Percentiles rank a stretch among this genome's conserved stretches.
phyloP scores from a whole-genome alignment of 495 filamentous ascomycete genomes.

The Platismatia glauca region DNA sequence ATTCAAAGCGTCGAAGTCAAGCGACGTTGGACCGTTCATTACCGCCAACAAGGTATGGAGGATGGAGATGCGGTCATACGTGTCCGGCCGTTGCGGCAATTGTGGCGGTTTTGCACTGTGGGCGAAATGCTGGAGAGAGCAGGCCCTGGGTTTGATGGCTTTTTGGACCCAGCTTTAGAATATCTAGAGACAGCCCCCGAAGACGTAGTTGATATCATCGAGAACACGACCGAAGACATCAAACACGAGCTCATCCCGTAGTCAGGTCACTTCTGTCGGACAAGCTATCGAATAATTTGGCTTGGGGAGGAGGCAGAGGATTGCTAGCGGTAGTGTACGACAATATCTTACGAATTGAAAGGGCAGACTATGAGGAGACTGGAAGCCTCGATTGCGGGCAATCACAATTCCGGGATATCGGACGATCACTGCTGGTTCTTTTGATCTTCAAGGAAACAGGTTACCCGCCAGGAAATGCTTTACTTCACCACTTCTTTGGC shows the following conservation, averaged over 20 bases:
- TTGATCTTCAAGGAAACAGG: neutral
- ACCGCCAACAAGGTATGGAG: neutral
- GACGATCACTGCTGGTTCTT: neutral
- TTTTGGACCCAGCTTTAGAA: neutral
- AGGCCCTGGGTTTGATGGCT: neutral
- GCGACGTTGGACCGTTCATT: conserved; percentile 6
- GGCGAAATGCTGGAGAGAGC: conserved; percentile 2
- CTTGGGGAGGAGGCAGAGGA: neutral
- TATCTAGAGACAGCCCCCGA: neutral
- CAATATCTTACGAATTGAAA: neutral
- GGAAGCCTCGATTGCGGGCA: neutral
- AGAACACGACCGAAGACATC: neutral
- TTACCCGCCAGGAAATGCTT: neutral
- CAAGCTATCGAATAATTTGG: neutral
- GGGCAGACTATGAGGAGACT: neutral
- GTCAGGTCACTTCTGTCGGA: neutral
- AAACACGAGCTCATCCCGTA: neutral
- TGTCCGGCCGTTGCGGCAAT: neutral
- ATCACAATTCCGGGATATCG: neutral
- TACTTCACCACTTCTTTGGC: no score
- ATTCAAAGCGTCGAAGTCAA: conserved; percentile 8
- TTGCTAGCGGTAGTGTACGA: neutral
- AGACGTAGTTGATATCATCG: conserved; percentile 5
- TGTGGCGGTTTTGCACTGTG: neutral
- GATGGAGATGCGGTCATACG: neutral